Percentiles rank a stretch among this genome's conserved stretches.
phyloP scores from a whole-genome alignment of 164 flowering plant genomes.

The grape (Vitis vinifera) region DNA sequence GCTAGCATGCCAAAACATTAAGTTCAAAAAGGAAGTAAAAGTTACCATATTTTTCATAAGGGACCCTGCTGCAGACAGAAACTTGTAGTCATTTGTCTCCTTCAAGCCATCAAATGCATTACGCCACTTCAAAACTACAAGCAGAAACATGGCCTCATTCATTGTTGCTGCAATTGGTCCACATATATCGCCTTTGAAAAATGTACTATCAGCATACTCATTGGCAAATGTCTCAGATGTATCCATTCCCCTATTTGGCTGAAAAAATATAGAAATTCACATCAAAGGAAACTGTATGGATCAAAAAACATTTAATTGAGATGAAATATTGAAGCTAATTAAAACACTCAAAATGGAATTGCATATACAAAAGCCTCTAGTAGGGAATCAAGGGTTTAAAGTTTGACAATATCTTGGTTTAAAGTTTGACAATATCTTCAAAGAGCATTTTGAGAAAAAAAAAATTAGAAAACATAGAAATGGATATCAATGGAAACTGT shows the following conservation, averaged over 20 bases:
- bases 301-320: neutral
- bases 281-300: neutral
- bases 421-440: too few relatives aligned
- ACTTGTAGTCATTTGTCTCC: slow-evolving; percentile 76
- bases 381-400: too few relatives aligned
- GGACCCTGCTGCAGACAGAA: slow-evolving; percentile 79
- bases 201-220: slow-evolving; percentile 40
- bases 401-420: too few relatives aligned
- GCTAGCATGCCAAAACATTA: too few relatives aligned
- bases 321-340: too few relatives aligned
- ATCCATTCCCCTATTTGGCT: slow-evolving; percentile 36
- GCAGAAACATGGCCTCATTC: slow-evolving; percentile 80
- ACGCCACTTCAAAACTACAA: slow-evolving; percentile 81
- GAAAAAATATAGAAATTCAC: slow-evolving; percentile 11
- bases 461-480: too few relatives aligned
- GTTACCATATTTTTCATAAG: slow-evolving; percentile 84
- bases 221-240: slow-evolving; percentile 26
- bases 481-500: too few relatives aligned
- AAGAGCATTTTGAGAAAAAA: too few relatives aligned
- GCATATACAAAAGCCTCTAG: too few relatives aligned
- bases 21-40: slow-evolving; percentile 4
- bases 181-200: slow-evolving; percentile 71
- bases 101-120: slow-evolving; percentile 81
- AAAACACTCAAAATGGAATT: too few relatives aligned
- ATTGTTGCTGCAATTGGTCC: slow-evolving; percentile 92